Evolutionary conservation across 768 basidiomycete genomes (phyloP).

Genomic region (Polyporus arcularius): DNA sequence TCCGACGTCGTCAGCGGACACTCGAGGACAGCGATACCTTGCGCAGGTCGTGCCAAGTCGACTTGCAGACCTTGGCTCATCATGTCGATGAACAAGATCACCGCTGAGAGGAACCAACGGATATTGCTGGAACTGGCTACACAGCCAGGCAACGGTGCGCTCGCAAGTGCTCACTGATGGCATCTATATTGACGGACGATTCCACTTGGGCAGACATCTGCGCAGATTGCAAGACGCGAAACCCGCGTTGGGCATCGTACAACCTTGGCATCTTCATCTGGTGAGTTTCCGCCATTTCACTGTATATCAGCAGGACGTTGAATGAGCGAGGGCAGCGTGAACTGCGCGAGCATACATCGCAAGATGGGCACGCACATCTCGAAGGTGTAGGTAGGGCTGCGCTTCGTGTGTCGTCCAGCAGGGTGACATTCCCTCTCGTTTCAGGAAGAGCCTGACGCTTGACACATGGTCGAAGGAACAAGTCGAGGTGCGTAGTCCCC

Average conservation of each 20-base stretch:
- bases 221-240: constrained; percentile 88
- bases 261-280: constrained; percentile 91
- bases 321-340: constrained; percentile 49
- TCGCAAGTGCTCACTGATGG: background rate
- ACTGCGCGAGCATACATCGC: constrained; percentile 89
- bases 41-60: no score
- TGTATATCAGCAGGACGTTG: background rate
- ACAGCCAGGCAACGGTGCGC: constrained; percentile 80
- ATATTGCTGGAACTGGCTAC: constrained; percentile 66
- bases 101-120: constrained; percentile 65
- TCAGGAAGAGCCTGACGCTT: constrained; percentile 86
- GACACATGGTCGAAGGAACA: constrained; percentile 90
- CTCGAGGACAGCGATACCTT: no score
- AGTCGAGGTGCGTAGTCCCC: constrained; percentile 62
- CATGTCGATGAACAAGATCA: constrained; percentile 51
- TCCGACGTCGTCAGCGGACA: no score
- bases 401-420: background rate
- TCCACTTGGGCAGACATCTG: constrained; percentile 61
- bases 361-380: constrained; percentile 93
- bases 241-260: constrained; percentile 87
- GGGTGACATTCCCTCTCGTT: background rate
- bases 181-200: background rate
- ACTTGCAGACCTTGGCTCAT: background rate
- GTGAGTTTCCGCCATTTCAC: constrained; percentile 38
- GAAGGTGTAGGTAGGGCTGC: constrained; percentile 75